Evolutionary conservation across 805 yeast species (phyloP), one percentile per base, ranked within the genome.

Genomic region (Limtongia smithiae): DNA sequence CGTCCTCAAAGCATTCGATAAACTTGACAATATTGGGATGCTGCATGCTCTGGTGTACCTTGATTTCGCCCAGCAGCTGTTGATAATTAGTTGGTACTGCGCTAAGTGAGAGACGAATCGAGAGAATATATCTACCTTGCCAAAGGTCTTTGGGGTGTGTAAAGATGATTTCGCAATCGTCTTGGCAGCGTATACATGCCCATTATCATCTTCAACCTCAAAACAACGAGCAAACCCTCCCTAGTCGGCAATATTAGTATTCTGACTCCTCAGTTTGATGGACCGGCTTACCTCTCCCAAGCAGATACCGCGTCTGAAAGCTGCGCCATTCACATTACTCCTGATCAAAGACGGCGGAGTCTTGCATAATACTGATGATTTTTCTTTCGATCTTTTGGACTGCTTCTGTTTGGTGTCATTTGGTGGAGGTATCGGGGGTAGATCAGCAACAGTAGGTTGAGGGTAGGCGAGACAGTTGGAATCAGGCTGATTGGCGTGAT

Each of bases 221-320:
- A 93, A 93, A 66, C 99, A 93, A 64, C 97, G 80, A 15, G 98
- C 99, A 73, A 93, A 93, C 0, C 99, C 99, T 53, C 99, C 99
- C 60, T 62, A 42, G 24, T 31, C 11, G 17, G 27, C 9, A 12
- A 17, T 1, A 3, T 8, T 14, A 22, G 24, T 3, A n/a, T 22
- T 12, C 3, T 9, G 4, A 4, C 45, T 8, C 20, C 14, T 18
- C 3, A 20, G 8, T 11, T 14, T 9, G 15, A 20, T 22, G 22
- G 8, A 20, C 4, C n/a, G 2, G 30, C 41, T 9, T 48, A 54
- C 62, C 71, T 91, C 97, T 32, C 98, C 98, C 31, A 93, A 73
- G 62, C 89, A 90, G 51, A 75, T 75, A 1, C 97, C 97, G 65
- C 97, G 79, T 57, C 85, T 87, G 68, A 85, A 93, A 60, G 89